Percentiles rank a stretch among this genome's conserved stretches.
These are phyloP conservation scores for Rhinocladiella similis DNA, from an alignment of 2,329 filamentous ascomycete genomes.

Conservation along the genomic window DNA sequence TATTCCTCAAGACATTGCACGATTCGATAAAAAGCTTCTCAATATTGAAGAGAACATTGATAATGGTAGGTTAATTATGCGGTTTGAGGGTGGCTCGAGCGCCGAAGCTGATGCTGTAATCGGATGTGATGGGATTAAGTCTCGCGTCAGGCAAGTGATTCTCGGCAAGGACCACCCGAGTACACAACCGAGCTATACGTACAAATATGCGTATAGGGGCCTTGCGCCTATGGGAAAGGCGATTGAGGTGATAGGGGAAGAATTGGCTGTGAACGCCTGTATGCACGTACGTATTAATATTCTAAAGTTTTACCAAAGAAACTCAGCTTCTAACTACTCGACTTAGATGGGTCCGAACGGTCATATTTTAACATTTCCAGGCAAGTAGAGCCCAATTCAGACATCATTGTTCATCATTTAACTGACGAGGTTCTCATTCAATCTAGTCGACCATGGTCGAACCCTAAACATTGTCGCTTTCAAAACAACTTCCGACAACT, in stretches of 20 bases:
- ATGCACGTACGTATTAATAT: constrained; percentile 31
- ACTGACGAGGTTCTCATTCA: constrained; percentile 48
- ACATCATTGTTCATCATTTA: constrained; percentile 49
- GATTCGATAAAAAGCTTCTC: constrained; percentile 43
- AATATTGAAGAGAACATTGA: constrained; percentile 10
- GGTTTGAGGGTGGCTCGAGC: constrained; percentile 46
- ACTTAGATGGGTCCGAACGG: constrained; percentile 58
- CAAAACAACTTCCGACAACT: neutral
- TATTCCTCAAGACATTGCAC: constrained; percentile 41
- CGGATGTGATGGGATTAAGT: constrained; percentile 66
- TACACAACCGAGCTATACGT: constrained; percentile 46
- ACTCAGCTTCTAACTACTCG: constrained; percentile 7
- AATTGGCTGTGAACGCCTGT: constrained; percentile 47
- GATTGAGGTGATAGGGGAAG: constrained; percentile 46
- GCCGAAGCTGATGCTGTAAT: constrained; percentile 45
- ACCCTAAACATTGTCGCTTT: neutral
- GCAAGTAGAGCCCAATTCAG: constrained; percentile 47
- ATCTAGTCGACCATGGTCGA: constrained; percentile 42
- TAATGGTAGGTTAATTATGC: constrained; percentile 36
- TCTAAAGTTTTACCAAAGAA: neutral
- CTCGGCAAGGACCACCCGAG: constrained; percentile 49
- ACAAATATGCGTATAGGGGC: constrained; percentile 61
- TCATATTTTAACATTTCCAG: constrained; percentile 63
- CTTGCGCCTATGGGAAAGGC: constrained; percentile 61
- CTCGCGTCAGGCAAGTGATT: constrained; percentile 53